Conservation (phyloP, 2,329 filamentous ascomycete species). For the Xylariaceae sp. region DNA sequence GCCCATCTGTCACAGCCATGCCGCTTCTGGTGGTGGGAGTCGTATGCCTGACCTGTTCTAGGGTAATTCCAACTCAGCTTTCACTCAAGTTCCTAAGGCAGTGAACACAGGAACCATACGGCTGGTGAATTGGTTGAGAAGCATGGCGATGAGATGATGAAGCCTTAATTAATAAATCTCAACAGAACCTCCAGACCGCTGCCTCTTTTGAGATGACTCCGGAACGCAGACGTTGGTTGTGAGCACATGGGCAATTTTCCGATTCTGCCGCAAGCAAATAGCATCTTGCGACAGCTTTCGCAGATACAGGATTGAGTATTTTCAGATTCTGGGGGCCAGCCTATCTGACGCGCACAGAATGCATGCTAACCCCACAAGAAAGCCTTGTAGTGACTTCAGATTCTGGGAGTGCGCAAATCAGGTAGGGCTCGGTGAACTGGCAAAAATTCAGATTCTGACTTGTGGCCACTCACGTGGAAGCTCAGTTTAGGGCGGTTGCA, state of each 20-base stretch:
- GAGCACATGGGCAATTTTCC: neutral
- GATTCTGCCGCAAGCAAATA: neutral
- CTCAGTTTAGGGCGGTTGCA: neutral
- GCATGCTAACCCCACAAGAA: conserved; percentile 1
- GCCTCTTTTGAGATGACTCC: neutral
- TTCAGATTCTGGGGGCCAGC: conserved; percentile 9
- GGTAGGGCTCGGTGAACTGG: too few relatives aligned
- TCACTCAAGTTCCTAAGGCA: too few relatives aligned
- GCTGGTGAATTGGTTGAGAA: too few relatives aligned
- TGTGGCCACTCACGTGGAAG: conserved; percentile 3
- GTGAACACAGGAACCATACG: too few relatives aligned
- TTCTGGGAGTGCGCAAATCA: conserved; percentile 5
- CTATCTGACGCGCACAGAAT: conserved; percentile 1
- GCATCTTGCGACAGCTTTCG: neutral
- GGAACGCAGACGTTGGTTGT: too few relatives aligned
- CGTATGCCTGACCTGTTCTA: too few relatives aligned
- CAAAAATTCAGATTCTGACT: conserved; percentile 6
- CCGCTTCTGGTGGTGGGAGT: too few relatives aligned
- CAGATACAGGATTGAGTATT: neutral
- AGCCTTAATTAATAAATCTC: neutral
- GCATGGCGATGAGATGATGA: too few relatives aligned
- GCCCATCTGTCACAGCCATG: conserved; percentile 5
- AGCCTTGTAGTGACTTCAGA: conserved; percentile 4
- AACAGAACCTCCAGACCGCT: neutral
- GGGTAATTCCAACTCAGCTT: too few relatives aligned